Percentiles rank a stretch among this genome's conserved stretches.
phyloP scores from a whole-genome alignment of 306 rosid species.

The Potentilla sterilis region DNA sequence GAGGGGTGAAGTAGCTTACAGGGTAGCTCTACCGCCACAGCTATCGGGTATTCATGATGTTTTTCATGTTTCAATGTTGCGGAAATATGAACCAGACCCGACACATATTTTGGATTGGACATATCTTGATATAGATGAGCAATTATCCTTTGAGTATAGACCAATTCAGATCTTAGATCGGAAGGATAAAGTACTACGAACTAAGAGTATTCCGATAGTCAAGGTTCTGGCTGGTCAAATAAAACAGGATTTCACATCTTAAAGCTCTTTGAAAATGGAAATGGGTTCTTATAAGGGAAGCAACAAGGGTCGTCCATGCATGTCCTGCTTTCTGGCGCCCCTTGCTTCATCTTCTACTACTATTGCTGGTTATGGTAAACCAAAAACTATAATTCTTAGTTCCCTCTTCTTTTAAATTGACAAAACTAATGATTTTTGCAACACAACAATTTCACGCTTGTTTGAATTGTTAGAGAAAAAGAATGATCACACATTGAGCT shows the following conservation, averaged over 20 bases:
- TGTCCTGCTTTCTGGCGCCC: conserved; percentile 22
- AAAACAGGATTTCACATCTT: neutral
- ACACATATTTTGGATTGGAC: neutral
- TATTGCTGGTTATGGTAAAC: conserved; percentile 33
- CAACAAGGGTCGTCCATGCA: conserved; percentile 39
- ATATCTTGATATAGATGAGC: neutral
- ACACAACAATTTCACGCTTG: neutral
- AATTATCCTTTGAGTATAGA: neutral
- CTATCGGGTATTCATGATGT: neutral
- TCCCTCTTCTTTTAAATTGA: neutral
- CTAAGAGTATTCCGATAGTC: neutral
- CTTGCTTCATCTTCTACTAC: conserved; percentile 35
- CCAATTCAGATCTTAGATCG: neutral
- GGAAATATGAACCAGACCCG: neutral
- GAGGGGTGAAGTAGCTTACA: neutral
- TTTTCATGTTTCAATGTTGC: neutral
- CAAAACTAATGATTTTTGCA: neutral
- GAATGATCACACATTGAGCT: neutral
- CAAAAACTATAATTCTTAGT: neutral
- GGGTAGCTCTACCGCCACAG: neutral
- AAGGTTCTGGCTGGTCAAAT: neutral
- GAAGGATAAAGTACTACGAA: neutral
- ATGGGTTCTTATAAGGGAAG: neutral
- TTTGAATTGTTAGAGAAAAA: neutral
- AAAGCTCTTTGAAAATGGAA: neutral